These are phyloP conservation scores for Zoysia japonica DNA, from an alignment of 176 grass and related monocot species.

Conservation along the genomic window DNA sequence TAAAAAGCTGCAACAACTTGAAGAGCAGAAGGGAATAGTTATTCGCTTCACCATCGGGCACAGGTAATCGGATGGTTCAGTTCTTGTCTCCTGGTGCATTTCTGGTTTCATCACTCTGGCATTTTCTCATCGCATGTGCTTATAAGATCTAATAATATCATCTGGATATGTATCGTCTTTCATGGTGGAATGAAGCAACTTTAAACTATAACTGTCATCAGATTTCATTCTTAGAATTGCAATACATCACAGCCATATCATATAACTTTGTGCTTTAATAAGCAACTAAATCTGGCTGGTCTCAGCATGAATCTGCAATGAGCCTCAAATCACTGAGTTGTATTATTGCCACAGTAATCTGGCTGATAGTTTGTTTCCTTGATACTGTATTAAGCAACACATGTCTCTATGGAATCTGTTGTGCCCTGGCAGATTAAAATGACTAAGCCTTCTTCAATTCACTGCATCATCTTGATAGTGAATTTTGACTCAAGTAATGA, in stretches of 20 bases:
- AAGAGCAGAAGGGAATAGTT: constrained; percentile 88
- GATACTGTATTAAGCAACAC: constrained; percentile 10
- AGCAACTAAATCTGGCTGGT: neutral
- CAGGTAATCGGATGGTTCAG: constrained; percentile 61
- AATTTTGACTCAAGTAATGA: neutral
- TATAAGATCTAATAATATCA: constrained; percentile 27
- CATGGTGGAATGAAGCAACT: neutral
- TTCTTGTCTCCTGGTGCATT: constrained; percentile 31
- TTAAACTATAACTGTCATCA: neutral
- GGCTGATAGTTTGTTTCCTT: neutral
- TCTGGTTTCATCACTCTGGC: constrained; percentile 9
- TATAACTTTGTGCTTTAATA: neutral
- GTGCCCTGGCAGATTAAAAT: constrained; percentile 1
- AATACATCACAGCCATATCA: neutral
- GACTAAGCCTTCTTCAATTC: constrained; percentile 15
- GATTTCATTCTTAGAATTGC: neutral
- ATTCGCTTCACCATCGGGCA: constrained; percentile 96
- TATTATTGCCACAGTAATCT: neutral
- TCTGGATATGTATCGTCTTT: constrained; percentile 1
- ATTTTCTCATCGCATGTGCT: constrained; percentile 16
- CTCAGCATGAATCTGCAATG: neutral
- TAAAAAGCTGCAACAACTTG: constrained; percentile 72
- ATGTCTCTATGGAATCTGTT: neutral
- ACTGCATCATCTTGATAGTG: neutral
- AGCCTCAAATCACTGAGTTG: neutral